phyloP scores from a whole-genome alignment of 2,329 filamentous ascomycete genomes.

The Phialophora tarda region DNA sequence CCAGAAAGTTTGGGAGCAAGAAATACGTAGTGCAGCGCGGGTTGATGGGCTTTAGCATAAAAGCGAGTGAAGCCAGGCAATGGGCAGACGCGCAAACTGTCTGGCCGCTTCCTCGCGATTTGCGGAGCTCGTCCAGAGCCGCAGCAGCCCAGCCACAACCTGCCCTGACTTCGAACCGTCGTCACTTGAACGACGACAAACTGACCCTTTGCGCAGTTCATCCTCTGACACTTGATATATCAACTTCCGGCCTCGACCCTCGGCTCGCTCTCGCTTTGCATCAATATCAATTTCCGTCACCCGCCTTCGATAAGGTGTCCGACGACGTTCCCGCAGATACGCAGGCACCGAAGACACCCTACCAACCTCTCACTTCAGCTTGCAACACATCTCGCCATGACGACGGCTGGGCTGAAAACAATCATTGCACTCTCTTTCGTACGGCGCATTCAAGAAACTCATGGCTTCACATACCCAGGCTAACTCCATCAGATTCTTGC shows the following conservation, averaged over 20 bases:
- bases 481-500: conserved; percentile 72
- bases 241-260: not conserved
- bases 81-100: conserved; percentile 26
- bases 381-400: conserved; percentile 41
- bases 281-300: not conserved
- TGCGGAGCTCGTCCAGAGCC: conserved; percentile 14
- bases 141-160: conserved; percentile 17
- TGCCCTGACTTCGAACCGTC: not conserved
- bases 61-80: conserved; percentile 24
- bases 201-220: not conserved
- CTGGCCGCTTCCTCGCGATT: conserved; percentile 19
- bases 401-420: conserved; percentile 91
- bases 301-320: not conserved
- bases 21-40: conserved; percentile 6
- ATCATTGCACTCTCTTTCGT: conserved; percentile 99
- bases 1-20: not conserved
- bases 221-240: not conserved
- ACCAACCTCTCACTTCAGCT: conserved; percentile 7
- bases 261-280: conserved; percentile 12
- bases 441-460: conserved; percentile 45
- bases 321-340: not conserved
- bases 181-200: conserved; percentile 2
- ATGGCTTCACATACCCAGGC: not conserved
- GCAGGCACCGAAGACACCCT: conserved; percentile 12
- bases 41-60: conserved; percentile 13